Evolutionary conservation across 2,329 filamentous ascomycete genomes (phyloP), one percentile per base, ranked within the genome.

Genomic region (Periconia sp.): DNA sequence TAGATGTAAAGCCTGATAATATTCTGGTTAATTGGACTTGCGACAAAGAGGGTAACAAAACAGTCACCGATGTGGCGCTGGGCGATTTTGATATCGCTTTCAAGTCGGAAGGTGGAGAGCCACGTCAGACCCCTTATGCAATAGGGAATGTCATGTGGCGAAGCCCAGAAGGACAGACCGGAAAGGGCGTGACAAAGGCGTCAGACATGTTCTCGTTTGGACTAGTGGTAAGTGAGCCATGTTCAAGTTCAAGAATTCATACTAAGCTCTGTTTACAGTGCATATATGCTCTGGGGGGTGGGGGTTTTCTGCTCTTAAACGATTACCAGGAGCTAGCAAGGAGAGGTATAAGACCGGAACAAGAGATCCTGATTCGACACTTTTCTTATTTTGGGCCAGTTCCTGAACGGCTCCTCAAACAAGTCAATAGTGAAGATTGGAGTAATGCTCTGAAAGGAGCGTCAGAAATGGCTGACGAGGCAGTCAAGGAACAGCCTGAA

Each of bases 1-100:
- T 42, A 72, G 70, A 73, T 59, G 51, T 73, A n/a, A 72, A 72
- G 49, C 68, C 65, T 16, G 65, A 72, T 37, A 71, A 73, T 42
- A 63, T 73, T 35, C 50, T 72, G 8, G 42, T 72, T 15, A 61
- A 72, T 45, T 73, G 61, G 61, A 65, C 50, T 36, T 45, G 40
- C 43, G 63, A 71, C 40, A 43, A 58, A 41, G 50, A 68, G 23
- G 62, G 63, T 39, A 63, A 50, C 21, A 59, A 65, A 50, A 56
- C 39, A 46, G 57, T 71, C 43, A 70, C 53, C 24, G 46, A 64
- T 43, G 66, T 61, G 16, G 61, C 50, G 18, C 54, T 73, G 21
- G 69, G 68, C 23, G 63, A 73, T 54, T 70, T 72, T 36, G 66
- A 72, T 45, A 52, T 68, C 38, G 57, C 62, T 52, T 66, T 52